Evolutionary conservation across 805 yeast genomes (phyloP), one percentile per base, ranked within the genome.

Genomic region (Dipodascus albidus): DNA sequence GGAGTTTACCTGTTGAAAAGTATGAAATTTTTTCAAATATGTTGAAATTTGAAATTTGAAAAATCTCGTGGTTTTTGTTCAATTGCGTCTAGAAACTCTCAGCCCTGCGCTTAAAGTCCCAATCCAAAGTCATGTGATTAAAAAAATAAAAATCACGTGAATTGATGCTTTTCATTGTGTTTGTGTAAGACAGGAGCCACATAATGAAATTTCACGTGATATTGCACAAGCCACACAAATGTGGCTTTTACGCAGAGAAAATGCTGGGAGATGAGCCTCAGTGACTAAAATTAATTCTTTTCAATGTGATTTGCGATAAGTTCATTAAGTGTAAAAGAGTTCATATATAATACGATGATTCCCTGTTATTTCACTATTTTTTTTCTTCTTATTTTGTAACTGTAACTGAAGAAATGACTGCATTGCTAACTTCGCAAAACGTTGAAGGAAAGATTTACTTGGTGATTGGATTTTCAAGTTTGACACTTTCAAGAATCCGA

Each of bases 401-500:
- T 27, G 33, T 27, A 27, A 11, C 11, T 6, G 9, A 6, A 27
- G 17, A 3, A 8, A 47, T 47, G 49, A 9, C 49, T 52, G 59
- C 56, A 1, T 54, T 54, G 44, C 50, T 57, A 17, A 52, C 56
- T 41, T 59, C 56, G 49, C 60, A 57, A 33, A 44, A 53, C 42
- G 53, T 58, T 50, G 49, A 51, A 15, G 78, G 69, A 22, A 86
- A 83, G 58, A 66, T 66, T 1, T 86, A 82, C 60, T 66, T 84
- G 38, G 73, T 85, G 3, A 65, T 83, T 9, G 88, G 87, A 3
- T 49, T 70, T 2, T 70, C 77, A 3, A 70, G 70, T 19, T 66
- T 75, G n/a, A 70, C 81, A 0, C 63, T 70, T 14, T 66, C 72
- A 22, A 72, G 90, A 58, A 71, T 80, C 15, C 71, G 68, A 23